phyloP scores from a whole-genome alignment of 2,329 filamentous ascomycete species.

The Cladosporium sp. region DNA sequence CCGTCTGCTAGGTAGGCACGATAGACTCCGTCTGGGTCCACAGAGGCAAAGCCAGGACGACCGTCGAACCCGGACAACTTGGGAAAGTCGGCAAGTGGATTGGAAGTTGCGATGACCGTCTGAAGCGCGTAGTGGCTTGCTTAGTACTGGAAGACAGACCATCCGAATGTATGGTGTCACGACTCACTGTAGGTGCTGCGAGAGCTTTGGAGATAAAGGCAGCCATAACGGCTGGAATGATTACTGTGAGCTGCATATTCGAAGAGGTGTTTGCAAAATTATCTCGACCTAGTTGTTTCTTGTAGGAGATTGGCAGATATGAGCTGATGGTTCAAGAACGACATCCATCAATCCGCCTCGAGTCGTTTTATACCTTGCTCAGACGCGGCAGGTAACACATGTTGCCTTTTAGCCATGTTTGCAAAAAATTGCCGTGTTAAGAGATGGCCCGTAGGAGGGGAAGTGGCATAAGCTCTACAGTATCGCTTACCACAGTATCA shows the following conservation, averaged over 20 bases:
- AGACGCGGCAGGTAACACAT: background rate
- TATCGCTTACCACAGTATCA: background rate
- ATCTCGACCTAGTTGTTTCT: background rate
- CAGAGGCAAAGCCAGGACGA: background rate
- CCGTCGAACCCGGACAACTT: background rate
- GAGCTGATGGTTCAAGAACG: background rate
- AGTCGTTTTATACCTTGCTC: background rate
- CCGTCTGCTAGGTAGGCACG: background rate
- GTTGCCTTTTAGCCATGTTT: background rate
- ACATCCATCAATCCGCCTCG: background rate
- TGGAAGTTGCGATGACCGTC: background rate
- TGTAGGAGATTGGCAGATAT: background rate
- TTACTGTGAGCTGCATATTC: background rate
- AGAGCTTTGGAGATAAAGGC: background rate
- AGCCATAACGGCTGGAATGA: background rate
- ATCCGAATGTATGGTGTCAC: background rate
- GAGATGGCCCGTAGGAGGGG: background rate
- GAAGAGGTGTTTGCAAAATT: background rate
- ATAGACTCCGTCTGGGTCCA: slow-evolving; percentile 4
- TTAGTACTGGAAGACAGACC: background rate
- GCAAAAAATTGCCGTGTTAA: background rate
- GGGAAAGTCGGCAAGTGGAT: background rate
- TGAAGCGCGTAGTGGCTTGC: background rate
- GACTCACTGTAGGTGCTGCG: background rate
- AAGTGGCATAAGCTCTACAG: background rate